A percentile compares a stretch with the other conserved stretches of the same genome.
Conservation (phyloP, 2,329 filamentous ascomycete genomes). For the Colletotrichum sp. region DNA sequence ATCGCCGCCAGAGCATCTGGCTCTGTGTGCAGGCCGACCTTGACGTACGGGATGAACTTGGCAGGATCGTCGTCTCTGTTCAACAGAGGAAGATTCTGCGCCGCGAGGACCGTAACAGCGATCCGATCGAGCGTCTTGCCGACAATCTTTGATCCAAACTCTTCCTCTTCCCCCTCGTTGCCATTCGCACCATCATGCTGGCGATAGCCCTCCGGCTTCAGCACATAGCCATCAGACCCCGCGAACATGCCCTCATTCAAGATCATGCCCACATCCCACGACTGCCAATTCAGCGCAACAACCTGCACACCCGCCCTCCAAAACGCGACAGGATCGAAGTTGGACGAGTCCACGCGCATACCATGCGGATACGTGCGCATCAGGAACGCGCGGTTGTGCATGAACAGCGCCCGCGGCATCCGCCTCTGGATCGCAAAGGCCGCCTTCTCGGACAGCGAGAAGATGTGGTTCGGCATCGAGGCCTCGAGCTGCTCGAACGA, state of each 20-base stretch:
- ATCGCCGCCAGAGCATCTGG: constrained; percentile 46
- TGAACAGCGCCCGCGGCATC: constrained; percentile 63
- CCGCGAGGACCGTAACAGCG: constrained; percentile 76
- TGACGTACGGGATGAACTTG: constrained; percentile 80
- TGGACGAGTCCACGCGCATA: constrained; percentile 81
- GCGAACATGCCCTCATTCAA: constrained; percentile 92
- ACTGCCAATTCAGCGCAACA: constrained; percentile 94
- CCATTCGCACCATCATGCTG: neutral
- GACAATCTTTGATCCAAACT: constrained; percentile 41
- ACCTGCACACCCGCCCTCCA: constrained; percentile 92
- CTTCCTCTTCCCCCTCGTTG: neutral
- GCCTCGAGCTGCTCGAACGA: constrained; percentile 75
- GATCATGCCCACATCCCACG: constrained; percentile 92
- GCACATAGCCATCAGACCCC: constrained; percentile 79
- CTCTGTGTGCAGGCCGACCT: constrained; percentile 84
- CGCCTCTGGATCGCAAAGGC: constrained; percentile 67
- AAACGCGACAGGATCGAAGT: constrained; percentile 82
- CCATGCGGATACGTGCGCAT: constrained; percentile 91
- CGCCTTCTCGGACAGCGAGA: constrained; percentile 67
- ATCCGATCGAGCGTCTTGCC: constrained; percentile 69
- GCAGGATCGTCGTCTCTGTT: constrained; percentile 51
- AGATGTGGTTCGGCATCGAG: constrained; percentile 70
- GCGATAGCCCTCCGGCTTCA: constrained; percentile 72
- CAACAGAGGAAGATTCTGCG: constrained; percentile 75
- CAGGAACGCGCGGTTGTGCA: constrained; percentile 81